Conservation (phyloP, 345 rosid species). For the Aquilaria malaccensis region DNA sequence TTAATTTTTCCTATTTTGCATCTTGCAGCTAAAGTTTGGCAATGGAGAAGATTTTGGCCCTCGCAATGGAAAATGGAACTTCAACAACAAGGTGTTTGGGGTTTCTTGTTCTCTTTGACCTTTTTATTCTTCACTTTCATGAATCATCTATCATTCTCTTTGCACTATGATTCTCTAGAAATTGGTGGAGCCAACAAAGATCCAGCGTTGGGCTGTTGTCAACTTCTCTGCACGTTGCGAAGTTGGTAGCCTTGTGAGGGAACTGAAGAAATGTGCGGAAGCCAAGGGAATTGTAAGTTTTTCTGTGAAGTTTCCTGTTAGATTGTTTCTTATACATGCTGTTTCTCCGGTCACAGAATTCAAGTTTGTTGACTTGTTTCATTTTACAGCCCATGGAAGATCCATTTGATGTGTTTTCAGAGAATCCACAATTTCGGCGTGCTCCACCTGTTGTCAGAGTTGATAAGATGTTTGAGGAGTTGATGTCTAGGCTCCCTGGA, state of each 20-base stretch:
- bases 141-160: conserved; percentile 5
- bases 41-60: conserved; percentile 75
- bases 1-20: background rate
- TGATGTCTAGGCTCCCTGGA: conserved; percentile 56
- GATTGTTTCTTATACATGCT: background rate
- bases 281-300: conserved; percentile 86
- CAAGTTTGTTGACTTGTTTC: background rate
- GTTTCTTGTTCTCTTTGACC: background rate
- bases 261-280: conserved; percentile 57
- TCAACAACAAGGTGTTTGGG: conserved; percentile 62
- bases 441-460: conserved; percentile 61
- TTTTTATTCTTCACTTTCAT: conserved; percentile 1
- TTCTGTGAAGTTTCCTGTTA: background rate
- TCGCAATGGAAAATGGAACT: conserved; percentile 89
- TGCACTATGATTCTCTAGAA: conserved; percentile 32
- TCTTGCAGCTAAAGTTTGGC: conserved; percentile 71
- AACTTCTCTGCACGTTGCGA: conserved; percentile 94
- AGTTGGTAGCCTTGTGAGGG: conserved; percentile 33
- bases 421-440: conserved; percentile 38
- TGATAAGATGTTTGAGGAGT: conserved; percentile 71
- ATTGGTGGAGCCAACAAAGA: conserved; percentile 62
- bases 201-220: conserved; percentile 78
- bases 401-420: conserved; percentile 54
- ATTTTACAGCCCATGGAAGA: conserved; percentile 33
- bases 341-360: background rate